Base-by-base conservation (phyloP, 768 basidiomycete species). In the Tulasnella sp. region DNA sequence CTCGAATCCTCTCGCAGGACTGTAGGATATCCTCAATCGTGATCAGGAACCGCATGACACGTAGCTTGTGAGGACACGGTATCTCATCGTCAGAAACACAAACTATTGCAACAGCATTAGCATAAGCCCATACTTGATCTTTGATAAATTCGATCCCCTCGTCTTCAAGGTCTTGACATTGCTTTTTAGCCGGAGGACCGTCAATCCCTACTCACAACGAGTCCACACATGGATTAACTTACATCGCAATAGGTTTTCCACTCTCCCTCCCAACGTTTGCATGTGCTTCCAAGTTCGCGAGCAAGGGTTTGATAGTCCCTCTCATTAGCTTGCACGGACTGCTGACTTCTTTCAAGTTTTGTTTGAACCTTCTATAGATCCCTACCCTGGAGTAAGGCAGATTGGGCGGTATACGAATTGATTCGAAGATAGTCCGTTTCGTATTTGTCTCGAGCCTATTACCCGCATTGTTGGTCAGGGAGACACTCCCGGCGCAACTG, bases 41-140 rank as follows among this genome's bases (percentile, higher is more conserved):
- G 20, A 80, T 50, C 22, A 31, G 34, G 46, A 5, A 24, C 24
- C 22, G 41, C 40, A 20, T 16, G 16, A 28, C 69, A 76, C 16
- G 12, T n/a, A 50, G 37, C 28, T 20, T 37, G 37, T 14, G n/a
- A 40, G 48, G 2, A 24, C 37, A 81, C 87, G 90, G 81, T 83
- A 96, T 95, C 91, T 97, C 95, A 83, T 99, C 98, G 84, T 99
- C 98, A 14, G 92, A 88, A n/a, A 99, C 96, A 83, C 98, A 98
- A 18, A 97, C 94, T 16, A 94, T 95, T 18, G 97, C 98, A 24
- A 98, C 92, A 0, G 93, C 93, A 85, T 99, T 99, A 0, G 98
- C 96, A 85, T 95, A 98, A 9, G 92, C 91, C 97, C 98, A 99
- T 86, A 98, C 89, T 83, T 94, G 94, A 85, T 97, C 95, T 87